A percentile compares a stretch with the other conserved stretches of the same genome.
These are phyloP conservation scores for Peterozyma toletana DNA, from an alignment of 805 yeast genomes.

Conservation along the genomic window DNA sequence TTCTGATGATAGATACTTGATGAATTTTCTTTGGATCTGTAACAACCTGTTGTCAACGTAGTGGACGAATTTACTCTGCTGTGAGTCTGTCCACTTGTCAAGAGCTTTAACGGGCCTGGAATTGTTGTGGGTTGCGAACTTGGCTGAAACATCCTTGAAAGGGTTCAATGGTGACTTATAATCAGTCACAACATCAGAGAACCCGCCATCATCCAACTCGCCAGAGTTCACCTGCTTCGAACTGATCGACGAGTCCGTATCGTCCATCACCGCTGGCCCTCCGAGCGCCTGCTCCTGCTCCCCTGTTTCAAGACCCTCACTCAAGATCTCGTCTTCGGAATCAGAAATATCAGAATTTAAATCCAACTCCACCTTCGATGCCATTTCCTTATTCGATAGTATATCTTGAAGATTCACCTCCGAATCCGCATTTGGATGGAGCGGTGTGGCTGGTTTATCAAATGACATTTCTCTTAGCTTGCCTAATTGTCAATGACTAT, in stretches of 20 bases:
- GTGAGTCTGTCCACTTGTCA: conserved; percentile 32
- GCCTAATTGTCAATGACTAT: too few species aligned
- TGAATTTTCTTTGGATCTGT: conserved; percentile 46
- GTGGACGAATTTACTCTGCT: conserved; percentile 47
- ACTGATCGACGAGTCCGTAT: not conserved
- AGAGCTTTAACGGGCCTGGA: not conserved
- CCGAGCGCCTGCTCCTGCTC: not conserved
- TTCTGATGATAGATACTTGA: conserved; percentile 25
- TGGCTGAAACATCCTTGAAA: conserved; percentile 12
- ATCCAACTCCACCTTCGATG: conserved; percentile 19
- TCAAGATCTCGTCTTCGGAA: conserved; percentile 6
- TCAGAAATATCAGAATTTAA: conserved; percentile 11
- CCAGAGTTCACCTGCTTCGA: conserved; percentile 3
- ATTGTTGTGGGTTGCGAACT: conserved; percentile 8
- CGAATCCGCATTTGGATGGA: conserved; percentile 20
- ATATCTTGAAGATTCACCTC: conserved; percentile 9
- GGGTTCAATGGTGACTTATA: conserved; percentile 7
- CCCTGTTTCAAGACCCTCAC: not conserved
- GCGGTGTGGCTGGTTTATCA: conserved; percentile 17
- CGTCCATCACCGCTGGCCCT: not conserved
- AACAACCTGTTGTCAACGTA: conserved; percentile 50
- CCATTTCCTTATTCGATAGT: conserved; percentile 14
- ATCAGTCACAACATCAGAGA: conserved; percentile 3
- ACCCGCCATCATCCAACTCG: conserved; percentile 6
- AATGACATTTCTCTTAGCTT: too few species aligned